Base-by-base conservation (phyloP, 1,284 basidiomycete genomes). In the Phellinidium pouzarii region DNA sequence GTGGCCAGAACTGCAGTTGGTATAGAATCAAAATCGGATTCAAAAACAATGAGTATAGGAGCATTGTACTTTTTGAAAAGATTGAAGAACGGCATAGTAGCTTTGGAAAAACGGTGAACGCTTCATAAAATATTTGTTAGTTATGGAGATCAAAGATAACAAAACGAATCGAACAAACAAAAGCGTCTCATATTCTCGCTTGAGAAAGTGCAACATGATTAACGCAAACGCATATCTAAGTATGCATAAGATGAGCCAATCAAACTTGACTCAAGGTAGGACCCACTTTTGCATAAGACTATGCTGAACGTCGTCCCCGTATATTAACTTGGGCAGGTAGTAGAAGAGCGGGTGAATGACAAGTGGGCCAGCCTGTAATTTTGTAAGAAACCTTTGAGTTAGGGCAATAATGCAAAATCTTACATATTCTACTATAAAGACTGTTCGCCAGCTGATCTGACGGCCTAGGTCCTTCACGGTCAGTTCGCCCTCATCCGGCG, bases 91-190 rank as follows among this genome's bases (percentile, higher is more conserved):
- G 95, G 96, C 87, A 99, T 96, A 0, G 95, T 97, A 1, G 83
- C 87, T 68, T 94, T 84, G 29, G 93, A 96, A 77, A 99, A 99
- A 17, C 91, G 85, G 67, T 97, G 94, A 1, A 96, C 82, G 64
- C 86, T 89, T 56, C 26, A 38, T 19, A 38, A 27, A 12, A 41
- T 17, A 25, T n/a, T 17, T 40, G n/a, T 48, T 42, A 4, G 23
- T 27, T 48, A 41, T 27, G 6, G 34, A 19, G 52, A 29, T 42
- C 19, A 17, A 45, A 44, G 34, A 46, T 23, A 46, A 46, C 2
- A 43, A n/a, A n/a, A n/a, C n/a, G 38, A 23, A 42, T 4, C 12
- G n/a, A 50, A 67, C 76, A 53, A 54, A 87, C 87, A 95, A 97
- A 8, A 95, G 60, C 1, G 96, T 95, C 70, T 99, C 95, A 20